Evolutionary conservation across 768 basidiomycete genomes (phyloP).

Genomic region (Leccinum imitatum): DNA sequence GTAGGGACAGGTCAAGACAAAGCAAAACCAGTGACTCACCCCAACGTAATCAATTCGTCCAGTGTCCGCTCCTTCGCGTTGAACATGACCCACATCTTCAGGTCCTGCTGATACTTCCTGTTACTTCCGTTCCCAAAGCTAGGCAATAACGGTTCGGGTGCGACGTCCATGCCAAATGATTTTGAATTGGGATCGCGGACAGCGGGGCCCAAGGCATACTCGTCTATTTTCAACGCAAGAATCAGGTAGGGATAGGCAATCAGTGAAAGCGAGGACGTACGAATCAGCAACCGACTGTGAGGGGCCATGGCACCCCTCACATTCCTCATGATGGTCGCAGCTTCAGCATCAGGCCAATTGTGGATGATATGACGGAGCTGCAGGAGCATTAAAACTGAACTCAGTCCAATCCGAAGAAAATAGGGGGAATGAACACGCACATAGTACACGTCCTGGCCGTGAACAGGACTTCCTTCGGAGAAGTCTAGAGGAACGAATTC

Average conservation of each 20-base stretch:
- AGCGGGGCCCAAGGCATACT: constrained; percentile 18
- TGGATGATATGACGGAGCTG: constrained; percentile 32
- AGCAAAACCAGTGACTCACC: constrained; percentile 11
- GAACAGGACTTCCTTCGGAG: background rate
- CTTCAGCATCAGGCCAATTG: constrained; percentile 38
- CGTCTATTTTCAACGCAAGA: constrained; percentile 13
- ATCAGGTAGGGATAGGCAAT: background rate
- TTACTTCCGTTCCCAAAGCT: constrained; percentile 46
- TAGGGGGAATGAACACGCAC: background rate
- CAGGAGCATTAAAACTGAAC: background rate
- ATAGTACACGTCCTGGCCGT: background rate
- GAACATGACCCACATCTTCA: constrained; percentile 44
- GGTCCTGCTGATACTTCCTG: constrained; percentile 43
- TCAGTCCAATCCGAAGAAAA: background rate
- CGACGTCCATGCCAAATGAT: constrained; percentile 24
- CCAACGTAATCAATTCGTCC: constrained; percentile 39
- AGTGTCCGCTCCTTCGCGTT: constrained; percentile 46
- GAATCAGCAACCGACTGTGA: constrained; percentile 33
- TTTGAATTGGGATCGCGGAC: constrained; percentile 6
- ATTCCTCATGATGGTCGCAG: constrained; percentile 31
- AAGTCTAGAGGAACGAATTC: background rate
- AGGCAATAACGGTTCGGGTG: constrained; percentile 46
- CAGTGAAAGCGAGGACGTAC: constrained; percentile 18
- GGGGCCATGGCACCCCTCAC: constrained; percentile 30
- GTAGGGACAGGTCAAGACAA: background rate